A percentile compares a stretch with the other conserved stretches of the same genome.
Conservation (phyloP, 2,329 filamentous ascomycete genomes). For the Metarhizium guizhouense region DNA sequence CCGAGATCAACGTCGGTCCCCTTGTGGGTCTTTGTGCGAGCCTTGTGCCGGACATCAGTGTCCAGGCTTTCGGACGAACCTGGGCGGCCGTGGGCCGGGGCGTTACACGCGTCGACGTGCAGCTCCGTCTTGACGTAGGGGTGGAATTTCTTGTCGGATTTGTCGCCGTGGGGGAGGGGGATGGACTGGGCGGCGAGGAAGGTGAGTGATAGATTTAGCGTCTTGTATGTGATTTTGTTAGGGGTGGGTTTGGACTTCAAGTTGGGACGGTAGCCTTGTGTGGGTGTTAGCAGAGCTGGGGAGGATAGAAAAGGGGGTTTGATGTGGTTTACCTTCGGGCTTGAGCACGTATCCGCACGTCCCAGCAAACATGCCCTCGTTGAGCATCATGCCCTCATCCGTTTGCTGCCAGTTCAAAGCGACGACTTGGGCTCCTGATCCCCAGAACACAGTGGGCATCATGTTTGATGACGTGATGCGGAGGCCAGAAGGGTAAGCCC, state of each 20-base stretch:
- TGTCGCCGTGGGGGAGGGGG: constrained; percentile 50
- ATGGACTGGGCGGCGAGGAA: constrained; percentile 70
- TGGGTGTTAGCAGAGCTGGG: not conserved
- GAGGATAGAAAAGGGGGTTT: not conserved
- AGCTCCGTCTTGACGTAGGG: constrained; percentile 80
- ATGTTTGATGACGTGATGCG: constrained; percentile 80
- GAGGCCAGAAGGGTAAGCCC: constrained; percentile 77
- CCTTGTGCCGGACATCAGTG: constrained; percentile 43
- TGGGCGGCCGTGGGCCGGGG: constrained; percentile 26
- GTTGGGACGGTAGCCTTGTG: constrained; percentile 21
- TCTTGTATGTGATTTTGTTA: constrained; percentile 38
- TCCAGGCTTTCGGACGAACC: constrained; percentile 29
- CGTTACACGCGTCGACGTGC: constrained; percentile 62
- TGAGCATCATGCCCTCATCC: constrained; percentile 93
- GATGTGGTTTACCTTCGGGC: constrained; percentile 46
- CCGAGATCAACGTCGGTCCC: constrained; percentile 56
- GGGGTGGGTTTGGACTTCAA: constrained; percentile 13
- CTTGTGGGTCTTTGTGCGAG: constrained; percentile 46
- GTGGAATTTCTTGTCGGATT: constrained; percentile 48
- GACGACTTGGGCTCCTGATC: constrained; percentile 81
- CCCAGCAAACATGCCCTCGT: constrained; percentile 82
- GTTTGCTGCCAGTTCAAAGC: constrained; percentile 90
- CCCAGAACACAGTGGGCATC: constrained; percentile 78
- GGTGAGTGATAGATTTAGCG: constrained; percentile 61
- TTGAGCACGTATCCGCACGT: constrained; percentile 83